Evolutionary conservation across 371 early-diverging fungal genomes (phyloP), one percentile per base, ranked within the genome.

Genomic region (Mucor irregularis): DNA sequence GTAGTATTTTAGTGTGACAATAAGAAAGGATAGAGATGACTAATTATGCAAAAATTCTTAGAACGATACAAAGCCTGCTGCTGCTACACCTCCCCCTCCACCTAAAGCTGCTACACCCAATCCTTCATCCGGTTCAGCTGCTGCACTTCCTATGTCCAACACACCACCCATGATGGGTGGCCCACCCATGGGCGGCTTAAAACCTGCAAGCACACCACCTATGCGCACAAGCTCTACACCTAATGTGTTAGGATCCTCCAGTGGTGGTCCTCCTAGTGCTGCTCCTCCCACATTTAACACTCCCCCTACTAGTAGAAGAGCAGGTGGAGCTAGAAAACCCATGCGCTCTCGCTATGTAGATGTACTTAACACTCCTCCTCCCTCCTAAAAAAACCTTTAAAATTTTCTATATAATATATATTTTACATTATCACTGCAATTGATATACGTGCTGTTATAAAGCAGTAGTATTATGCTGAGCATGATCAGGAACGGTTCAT

Each of bases 301-400:
- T 2, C 69, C 73, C 5, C 76, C 72, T 22, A 43, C 45, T 47
- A 43, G 49, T 16, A 58, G 66, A 61, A 62, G 63, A 52, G 56
- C 64, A 31, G 56, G 60, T 31, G 64, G 66, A 35, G 60, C 61
- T 26, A 66, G 64, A 50, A 78, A 78, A 37, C 63, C 75, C 7
- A 73, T 73, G 75, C 73, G 78, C 5, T 66, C 73, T 28, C 73
- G 78, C 22, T 78, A 78, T 60, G 73, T 78, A 46, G 78, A 78
- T 67, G 78, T 78, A 42, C 61, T 78, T 33, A 78, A 74, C 49
- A 62, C 64, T 14, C 2, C 2, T 22, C 1, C 16, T 39, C n/a
- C 0, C n/a, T 39, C 9, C 9, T 39, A 8, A 5, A 9, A 2
- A 14, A 52, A 28, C 14, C 10, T 30, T 10, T 26, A n/a, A 39